phyloP scores from a whole-genome alignment of 148 eudicot species.

The Mesembryanthemum crystallinum region DNA sequence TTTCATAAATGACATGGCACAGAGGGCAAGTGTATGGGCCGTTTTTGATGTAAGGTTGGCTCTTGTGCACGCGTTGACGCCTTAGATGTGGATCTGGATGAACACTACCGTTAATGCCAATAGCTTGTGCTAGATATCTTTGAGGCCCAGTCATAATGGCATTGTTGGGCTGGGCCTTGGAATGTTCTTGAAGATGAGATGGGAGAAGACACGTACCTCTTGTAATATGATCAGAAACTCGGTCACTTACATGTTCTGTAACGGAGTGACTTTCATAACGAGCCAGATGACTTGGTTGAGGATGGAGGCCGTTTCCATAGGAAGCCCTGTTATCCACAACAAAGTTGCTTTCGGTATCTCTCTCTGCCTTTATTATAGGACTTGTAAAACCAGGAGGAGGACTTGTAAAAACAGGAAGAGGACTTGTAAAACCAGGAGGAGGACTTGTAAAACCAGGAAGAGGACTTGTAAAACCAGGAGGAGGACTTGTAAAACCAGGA shows the following conservation, averaged over 20 bases:
- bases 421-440: no score
- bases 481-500: no score
- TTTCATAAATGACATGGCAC: not conserved
- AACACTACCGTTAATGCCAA: not conserved
- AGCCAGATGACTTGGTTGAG: not conserved
- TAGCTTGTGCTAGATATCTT: not conserved
- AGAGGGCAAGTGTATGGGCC: constrained; percentile 23
- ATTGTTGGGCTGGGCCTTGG: not conserved
- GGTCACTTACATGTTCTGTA: not conserved
- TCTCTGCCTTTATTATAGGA: constrained; percentile 3
- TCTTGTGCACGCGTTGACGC: not conserved
- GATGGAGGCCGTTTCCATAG: not conserved
- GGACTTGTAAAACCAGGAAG: not conserved
- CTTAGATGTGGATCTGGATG: not conserved
- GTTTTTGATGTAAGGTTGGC: constrained; percentile 10
- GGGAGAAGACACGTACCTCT: not conserved
- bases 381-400: not conserved
- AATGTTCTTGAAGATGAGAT: not conserved
- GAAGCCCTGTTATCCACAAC: not conserved
- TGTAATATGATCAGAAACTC: constrained; percentile 1
- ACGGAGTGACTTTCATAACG: not conserved
- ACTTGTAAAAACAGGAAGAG: no score
- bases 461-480: no score
- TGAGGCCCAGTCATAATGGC: constrained; percentile 3
- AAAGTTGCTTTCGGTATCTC: not conserved